Evolutionary conservation across 805 yeast species (phyloP).

Genomic region (Saccharomycopsis schoenii): DNA sequence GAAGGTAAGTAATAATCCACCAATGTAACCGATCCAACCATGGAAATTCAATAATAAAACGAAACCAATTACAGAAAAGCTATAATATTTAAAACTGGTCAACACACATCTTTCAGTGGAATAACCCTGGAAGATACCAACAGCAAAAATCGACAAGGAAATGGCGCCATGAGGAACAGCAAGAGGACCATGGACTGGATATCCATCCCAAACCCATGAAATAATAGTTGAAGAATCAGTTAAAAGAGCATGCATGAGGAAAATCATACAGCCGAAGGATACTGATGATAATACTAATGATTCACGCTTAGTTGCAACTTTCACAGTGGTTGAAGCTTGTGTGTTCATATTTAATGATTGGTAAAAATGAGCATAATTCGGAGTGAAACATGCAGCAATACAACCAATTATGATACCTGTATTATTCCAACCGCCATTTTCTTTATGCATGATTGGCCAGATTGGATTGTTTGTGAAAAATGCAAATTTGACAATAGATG

Average conservation of each 20-base stretch:
- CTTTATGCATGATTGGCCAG: slow-evolving; percentile 88
- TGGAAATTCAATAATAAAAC: slow-evolving; percentile 37
- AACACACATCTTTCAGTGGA: slow-evolving; percentile 18
- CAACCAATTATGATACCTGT: slow-evolving; percentile 59
- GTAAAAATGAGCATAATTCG: slow-evolving; percentile 22
- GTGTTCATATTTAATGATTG: slow-evolving; percentile 19
- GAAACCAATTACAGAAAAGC: slow-evolving; percentile 40
- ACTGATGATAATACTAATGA: slow-evolving; percentile 42
- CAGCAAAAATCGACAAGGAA: slow-evolving; percentile 46
- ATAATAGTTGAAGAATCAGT: slow-evolving; percentile 80
- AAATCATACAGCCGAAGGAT: slow-evolving; percentile 73
- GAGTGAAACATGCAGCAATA: slow-evolving; percentile 54
- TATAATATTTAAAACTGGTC: slow-evolving; percentile 1
- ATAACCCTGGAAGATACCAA: slow-evolving; percentile 45
- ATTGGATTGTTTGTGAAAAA: slow-evolving; percentile 83
- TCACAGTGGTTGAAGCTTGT: slow-evolving; percentile 2
- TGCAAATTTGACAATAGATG: slow-evolving; percentile 67
- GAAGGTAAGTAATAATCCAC: slow-evolving; percentile 52
- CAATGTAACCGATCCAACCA: slow-evolving; percentile 69
- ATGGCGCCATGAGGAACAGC: slow-evolving; percentile 78
- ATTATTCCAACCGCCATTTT: slow-evolving; percentile 79
- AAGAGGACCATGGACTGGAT: slow-evolving; percentile 74
- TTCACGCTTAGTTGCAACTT: slow-evolving; percentile 24
- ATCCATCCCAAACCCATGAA: slow-evolving; percentile 97
- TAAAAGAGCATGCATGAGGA: slow-evolving; percentile 60